Evolutionary conservation across 148 eudicot genomes (phyloP).

Genomic region (Rhododendron ferrugineum): DNA sequence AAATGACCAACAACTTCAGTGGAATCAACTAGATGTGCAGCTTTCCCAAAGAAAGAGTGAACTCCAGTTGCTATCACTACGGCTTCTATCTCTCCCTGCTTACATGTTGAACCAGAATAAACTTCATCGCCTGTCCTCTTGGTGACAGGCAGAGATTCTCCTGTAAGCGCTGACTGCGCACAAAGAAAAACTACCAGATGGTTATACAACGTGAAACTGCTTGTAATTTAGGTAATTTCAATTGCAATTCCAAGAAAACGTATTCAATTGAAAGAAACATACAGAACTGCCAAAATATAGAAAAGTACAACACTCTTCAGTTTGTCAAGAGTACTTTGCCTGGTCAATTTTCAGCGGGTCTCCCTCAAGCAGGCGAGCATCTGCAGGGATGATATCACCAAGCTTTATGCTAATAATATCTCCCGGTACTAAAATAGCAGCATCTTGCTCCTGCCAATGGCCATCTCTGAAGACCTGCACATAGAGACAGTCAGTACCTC

Average conservation of each 20-base stretch:
- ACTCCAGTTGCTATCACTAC: constrained; percentile 71
- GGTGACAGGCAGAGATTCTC: constrained; percentile 67
- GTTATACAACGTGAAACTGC: neutral
- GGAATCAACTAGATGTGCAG: constrained; percentile 67
- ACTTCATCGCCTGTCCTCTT: constrained; percentile 66
- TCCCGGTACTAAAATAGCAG: constrained; percentile 61
- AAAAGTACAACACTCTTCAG: neutral
- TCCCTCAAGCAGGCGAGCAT: constrained; percentile 74
- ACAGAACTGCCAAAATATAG: neutral
- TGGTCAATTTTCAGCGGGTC: constrained; percentile 70
- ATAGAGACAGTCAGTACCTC: neutral
- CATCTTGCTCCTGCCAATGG: constrained; percentile 67
- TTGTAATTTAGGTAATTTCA: neutral
- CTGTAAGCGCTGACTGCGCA: constrained; percentile 69
- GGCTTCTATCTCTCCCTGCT: constrained; percentile 74
- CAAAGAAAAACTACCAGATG: constrained; percentile 4
- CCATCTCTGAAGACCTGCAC: constrained; percentile 64
- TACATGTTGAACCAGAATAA: constrained; percentile 67
- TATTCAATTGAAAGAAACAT: neutral
- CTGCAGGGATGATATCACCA: constrained; percentile 78
- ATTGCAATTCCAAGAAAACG: constrained; percentile 1
- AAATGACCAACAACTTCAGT: constrained; percentile 63
- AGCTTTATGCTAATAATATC: constrained; percentile 71
- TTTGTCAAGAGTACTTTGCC: constrained; percentile 26
- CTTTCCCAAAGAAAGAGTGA: constrained; percentile 70